Percentiles rank a stretch among this genome's conserved stretches.
phyloP scores from a whole-genome alignment of 2,329 filamentous ascomycete species.

The Hirsutella rhossiliensis region DNA sequence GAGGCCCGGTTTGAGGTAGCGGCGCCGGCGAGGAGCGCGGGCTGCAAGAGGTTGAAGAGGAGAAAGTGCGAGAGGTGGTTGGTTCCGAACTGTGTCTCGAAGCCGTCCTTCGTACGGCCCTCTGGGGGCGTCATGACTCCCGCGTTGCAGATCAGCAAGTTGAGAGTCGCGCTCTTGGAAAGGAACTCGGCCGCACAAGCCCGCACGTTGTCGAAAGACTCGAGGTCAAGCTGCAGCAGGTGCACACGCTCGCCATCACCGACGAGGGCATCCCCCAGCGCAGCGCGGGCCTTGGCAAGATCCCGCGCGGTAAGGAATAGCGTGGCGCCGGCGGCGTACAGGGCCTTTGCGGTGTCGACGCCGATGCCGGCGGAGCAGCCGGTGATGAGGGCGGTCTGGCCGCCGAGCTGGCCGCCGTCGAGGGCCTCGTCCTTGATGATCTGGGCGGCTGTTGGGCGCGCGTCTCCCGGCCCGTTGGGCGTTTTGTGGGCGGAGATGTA shows the following conservation, averaged over 20 bases:
- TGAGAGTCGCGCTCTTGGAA: background rate
- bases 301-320: background rate
- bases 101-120: background rate
- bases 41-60: background rate
- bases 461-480: background rate
- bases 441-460: background rate
- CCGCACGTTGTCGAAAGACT: background rate
- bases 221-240: background rate
- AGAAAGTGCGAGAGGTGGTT: background rate
- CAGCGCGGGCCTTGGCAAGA: background rate
- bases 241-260: background rate
- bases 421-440: background rate
- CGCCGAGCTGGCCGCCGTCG: background rate
- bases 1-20: background rate
- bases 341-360: background rate
- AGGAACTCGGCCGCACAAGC: background rate
- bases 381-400: background rate
- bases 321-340: background rate
- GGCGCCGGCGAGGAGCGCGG: background rate
- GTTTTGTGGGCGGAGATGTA: background rate
- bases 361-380: background rate
- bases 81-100: background rate
- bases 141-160: background rate
- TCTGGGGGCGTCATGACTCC: background rate
- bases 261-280: background rate